Conservation (phyloP, 2,329 filamentous ascomycete genomes). For the Pestalotiopsis sp. region DNA sequence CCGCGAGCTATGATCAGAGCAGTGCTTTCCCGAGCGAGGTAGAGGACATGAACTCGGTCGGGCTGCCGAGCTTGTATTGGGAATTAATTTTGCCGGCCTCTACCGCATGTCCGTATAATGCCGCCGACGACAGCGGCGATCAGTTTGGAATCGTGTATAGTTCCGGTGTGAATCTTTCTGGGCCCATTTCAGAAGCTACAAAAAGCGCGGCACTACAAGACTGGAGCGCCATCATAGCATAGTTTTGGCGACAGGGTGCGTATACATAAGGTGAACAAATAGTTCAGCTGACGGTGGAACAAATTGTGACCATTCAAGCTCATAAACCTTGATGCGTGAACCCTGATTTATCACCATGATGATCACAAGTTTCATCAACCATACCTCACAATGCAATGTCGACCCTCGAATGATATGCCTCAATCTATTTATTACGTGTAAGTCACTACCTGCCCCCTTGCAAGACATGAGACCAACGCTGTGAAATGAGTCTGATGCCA, state of each 20-base stretch:
- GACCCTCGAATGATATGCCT: no score
- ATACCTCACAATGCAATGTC: no score
- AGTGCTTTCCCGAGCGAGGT: slow-evolving; percentile 29
- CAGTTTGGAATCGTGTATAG: slow-evolving; percentile 27
- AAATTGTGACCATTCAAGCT: no score
- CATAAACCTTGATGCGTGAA: no score
- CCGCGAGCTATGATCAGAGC: slow-evolving; percentile 40
- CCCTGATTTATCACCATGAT: no score
- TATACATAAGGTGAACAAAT: no score
- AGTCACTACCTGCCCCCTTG: no score
- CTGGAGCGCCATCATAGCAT: slow-evolving; percentile 4
- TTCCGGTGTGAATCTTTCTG: slow-evolving; percentile 19
- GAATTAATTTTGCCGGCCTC: slow-evolving; percentile 29
- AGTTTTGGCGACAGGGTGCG: not conserved
- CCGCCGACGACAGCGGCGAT: slow-evolving; percentile 23
- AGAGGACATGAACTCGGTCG: slow-evolving; percentile 30
- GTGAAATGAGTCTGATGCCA: not conserved
- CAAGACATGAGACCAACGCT: no score
- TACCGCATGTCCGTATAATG: slow-evolving; percentile 24
- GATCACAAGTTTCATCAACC: no score
- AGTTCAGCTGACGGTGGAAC: no score
- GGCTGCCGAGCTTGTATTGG: slow-evolving; percentile 36
- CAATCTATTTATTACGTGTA: no score
- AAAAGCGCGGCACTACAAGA: slow-evolving; percentile 21
- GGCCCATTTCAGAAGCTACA: slow-evolving; percentile 21